Evolutionary conservation across 2,329 filamentous ascomycete species (phyloP).

Genomic region (Alternaria arborescens): DNA sequence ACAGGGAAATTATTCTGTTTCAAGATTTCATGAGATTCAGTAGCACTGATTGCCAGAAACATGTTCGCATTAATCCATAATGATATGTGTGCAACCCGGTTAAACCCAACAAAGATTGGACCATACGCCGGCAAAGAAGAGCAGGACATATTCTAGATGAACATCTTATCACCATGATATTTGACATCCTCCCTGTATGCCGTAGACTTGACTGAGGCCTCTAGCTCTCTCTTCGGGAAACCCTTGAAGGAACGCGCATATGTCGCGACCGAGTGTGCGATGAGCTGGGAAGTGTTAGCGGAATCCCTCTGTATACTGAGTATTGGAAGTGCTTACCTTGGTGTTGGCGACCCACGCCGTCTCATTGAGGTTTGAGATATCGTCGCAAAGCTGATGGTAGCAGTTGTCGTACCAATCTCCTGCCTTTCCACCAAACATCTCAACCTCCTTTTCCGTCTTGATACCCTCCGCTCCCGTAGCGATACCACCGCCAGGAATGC

Average conservation of each 20-base stretch:
- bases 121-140: not conserved
- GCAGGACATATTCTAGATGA: conserved; percentile 29
- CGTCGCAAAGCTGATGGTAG: conserved; percentile 53
- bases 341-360: conserved; percentile 52
- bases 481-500: conserved; percentile 53
- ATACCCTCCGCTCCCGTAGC: conserved; percentile 54
- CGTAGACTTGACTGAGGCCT: conserved; percentile 21
- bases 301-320: not conserved
- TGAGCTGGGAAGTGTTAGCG: conserved; percentile 36
- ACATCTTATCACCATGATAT: conserved; percentile 48
- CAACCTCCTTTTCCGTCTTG: conserved; percentile 51
- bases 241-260: conserved; percentile 47
- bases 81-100: not conserved
- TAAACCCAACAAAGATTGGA: not conserved
- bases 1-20: not conserved
- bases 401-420: conserved; percentile 52
- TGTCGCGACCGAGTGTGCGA: conserved; percentile 50
- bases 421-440: conserved; percentile 50
- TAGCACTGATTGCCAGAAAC: not conserved
- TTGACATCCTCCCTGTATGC: conserved; percentile 34
- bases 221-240: conserved; percentile 43
- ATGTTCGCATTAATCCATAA: not conserved
- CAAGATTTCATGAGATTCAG: not conserved
- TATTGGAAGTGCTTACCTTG: conserved; percentile 32
- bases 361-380: conserved; percentile 50